phyloP scores from a whole-genome alignment of 2,329 filamentous ascomycete genomes.

The Colletotrichum australisinense region DNA sequence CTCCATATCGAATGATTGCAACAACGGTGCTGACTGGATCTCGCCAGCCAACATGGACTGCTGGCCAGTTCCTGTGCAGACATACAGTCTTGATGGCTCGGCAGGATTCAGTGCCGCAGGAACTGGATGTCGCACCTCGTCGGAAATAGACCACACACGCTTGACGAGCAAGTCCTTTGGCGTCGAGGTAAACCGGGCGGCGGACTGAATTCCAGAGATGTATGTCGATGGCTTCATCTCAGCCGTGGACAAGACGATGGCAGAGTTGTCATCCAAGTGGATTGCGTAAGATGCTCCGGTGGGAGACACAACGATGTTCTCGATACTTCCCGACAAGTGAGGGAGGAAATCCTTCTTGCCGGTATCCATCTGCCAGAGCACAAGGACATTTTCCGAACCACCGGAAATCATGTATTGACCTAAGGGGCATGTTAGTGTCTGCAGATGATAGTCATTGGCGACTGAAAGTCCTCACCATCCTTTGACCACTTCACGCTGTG shows the following conservation, averaged over 20 bases:
- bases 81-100: conserved; percentile 71
- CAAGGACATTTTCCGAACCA: conserved; percentile 87
- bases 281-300: conserved; percentile 84
- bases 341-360: conserved; percentile 85
- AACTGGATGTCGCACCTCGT: conserved; percentile 60
- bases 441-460: neutral
- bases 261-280: conserved; percentile 90
- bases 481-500: conserved; percentile 89
- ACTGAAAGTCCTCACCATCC: conserved; percentile 73
- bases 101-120: conserved; percentile 73
- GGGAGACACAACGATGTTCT: conserved; percentile 85
- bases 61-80: conserved; percentile 74
- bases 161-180: conserved; percentile 65
- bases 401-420: conserved; percentile 95
- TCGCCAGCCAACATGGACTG: conserved; percentile 64
- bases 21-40: conserved; percentile 63
- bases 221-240: conserved; percentile 88
- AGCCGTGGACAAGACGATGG: conserved; percentile 89
- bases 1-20: conserved; percentile 91
- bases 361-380: conserved; percentile 94
- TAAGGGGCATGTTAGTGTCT: conserved; percentile 53
- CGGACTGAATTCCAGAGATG: conserved; percentile 83
- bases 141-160: conserved; percentile 59
- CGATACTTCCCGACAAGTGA: conserved; percentile 88
- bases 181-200: conserved; percentile 60